These are phyloP conservation scores for Amborella trichopoda DNA, from an alignment of 164 flowering plant species.

Conservation along the genomic window DNA sequence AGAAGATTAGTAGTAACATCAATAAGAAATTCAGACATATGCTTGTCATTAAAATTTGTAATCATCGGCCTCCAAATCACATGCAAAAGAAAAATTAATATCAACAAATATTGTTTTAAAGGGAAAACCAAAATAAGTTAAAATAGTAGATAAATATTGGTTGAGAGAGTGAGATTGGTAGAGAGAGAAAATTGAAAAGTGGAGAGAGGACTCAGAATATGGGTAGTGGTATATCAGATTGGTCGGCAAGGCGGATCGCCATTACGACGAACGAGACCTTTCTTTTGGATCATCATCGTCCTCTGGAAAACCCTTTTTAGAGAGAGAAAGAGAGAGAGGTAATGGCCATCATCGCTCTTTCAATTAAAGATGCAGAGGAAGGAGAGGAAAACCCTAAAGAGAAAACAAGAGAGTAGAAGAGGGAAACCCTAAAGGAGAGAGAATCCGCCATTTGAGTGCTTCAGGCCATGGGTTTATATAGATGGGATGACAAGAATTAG, in stretches of 20 bases:
- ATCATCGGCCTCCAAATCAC: slow-evolving; percentile 8
- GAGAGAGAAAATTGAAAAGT: background rate
- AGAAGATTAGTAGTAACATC: slow-evolving; percentile 10
- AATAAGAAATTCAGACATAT: slow-evolving; percentile 12
- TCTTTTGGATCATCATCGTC: slow-evolving; percentile 11
- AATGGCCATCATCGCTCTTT: background rate
- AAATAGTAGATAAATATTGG: background rate
- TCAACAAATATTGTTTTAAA: too few species aligned
- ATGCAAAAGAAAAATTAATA: background rate
- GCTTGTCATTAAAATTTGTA: slow-evolving; percentile 9
- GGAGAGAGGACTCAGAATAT: slow-evolving; percentile 12
- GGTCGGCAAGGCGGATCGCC: slow-evolving; percentile 16
- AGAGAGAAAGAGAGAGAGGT: background rate
- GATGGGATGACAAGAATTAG: background rate
- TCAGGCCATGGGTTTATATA: background rate
- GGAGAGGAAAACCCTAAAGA: background rate
- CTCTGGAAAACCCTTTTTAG: background rate
- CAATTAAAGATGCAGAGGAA: background rate
- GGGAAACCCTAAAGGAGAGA: background rate
- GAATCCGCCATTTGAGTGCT: too few species aligned
- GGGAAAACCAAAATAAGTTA: background rate
- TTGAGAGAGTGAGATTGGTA: too few species aligned
- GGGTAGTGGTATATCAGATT: slow-evolving; percentile 18
- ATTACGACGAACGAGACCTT: slow-evolving; percentile 45
- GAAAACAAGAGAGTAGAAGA: background rate